Conservation (phyloP, 441 rosid genomes). For the Mallotus japonicus region DNA sequence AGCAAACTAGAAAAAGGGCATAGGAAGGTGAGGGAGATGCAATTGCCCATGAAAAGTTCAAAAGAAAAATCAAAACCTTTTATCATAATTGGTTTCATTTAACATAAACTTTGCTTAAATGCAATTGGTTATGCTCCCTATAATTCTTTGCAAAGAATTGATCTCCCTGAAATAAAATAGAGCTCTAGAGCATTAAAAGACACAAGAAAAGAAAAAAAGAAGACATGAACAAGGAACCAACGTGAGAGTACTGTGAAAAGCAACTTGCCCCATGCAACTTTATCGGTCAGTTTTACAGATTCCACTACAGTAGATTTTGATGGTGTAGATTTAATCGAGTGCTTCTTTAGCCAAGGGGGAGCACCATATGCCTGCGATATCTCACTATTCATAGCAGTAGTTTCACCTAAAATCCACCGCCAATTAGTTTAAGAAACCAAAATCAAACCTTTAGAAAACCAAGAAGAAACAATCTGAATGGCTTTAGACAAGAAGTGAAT, state of each 20-base stretch:
- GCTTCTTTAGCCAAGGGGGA: conserved; percentile 47
- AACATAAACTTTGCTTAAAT: not conserved
- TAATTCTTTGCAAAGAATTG: not conserved
- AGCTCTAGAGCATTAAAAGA: not conserved
- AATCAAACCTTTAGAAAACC: conserved; percentile 16
- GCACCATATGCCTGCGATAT: conserved; percentile 44
- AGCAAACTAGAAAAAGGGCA: not conserved
- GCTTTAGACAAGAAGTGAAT: too few species aligned
- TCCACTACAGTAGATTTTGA: conserved; percentile 37
- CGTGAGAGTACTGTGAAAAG: conserved; percentile 88
- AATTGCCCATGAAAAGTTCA: not conserved
- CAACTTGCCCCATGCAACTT: conserved; percentile 86
- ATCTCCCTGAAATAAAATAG: not conserved
- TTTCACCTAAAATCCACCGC: conserved; percentile 41
- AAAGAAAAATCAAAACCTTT: not conserved
- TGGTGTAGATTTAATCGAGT: conserved; percentile 12
- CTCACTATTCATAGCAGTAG: conserved; percentile 42
- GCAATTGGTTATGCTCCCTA: too few species aligned
- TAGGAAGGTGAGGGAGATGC: not conserved
- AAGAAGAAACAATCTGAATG: not conserved
- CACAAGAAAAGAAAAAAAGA: not conserved
- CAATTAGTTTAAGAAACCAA: not conserved
- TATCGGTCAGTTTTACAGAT: conserved; percentile 40
- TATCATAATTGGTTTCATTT: not conserved
- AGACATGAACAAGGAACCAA: conserved; percentile 16